phyloP scores from a whole-genome alignment of 495 filamentous ascomycete species.

The Penicillium mononematosum region DNA sequence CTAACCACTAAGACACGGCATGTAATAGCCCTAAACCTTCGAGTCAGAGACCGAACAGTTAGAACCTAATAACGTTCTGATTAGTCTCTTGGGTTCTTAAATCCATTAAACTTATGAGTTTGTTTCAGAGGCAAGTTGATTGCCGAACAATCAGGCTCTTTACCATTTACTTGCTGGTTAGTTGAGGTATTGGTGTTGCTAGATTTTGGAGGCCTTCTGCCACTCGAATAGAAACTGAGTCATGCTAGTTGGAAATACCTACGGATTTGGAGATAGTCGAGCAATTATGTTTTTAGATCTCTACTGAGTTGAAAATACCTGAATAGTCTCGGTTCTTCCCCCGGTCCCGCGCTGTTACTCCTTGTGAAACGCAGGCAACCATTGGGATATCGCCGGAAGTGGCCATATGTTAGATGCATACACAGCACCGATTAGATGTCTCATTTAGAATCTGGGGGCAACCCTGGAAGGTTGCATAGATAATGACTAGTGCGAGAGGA shows the following conservation, averaged over 20 bases:
- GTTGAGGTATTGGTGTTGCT: not conserved
- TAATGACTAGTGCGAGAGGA: not conserved
- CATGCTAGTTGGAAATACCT: not conserved
- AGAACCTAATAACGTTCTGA: not conserved
- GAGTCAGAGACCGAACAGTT: no score
- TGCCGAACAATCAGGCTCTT: not conserved
- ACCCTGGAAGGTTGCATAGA: not conserved
- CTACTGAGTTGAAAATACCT: not conserved
- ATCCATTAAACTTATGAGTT: not conserved
- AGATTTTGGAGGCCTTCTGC: not conserved
- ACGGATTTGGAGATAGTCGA: not conserved
- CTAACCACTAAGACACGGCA: not conserved
- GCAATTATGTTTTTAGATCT: not conserved
- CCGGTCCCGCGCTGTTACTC: not conserved
- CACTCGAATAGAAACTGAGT: not conserved
- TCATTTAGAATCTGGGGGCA: no score
- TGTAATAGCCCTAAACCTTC: not conserved
- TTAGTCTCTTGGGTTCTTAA: not conserved
- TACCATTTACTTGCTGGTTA: not conserved
- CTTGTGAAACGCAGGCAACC: constrained; percentile 19
- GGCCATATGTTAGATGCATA: not conserved
- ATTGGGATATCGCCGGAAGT: constrained; percentile 20
- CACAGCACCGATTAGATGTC: not conserved
- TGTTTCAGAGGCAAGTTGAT: not conserved
- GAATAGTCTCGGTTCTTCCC: constrained; percentile 7